Evolutionary conservation across 2,329 filamentous ascomycete genomes (phyloP).

Genomic region (Nannizziopsis barbatae): DNA sequence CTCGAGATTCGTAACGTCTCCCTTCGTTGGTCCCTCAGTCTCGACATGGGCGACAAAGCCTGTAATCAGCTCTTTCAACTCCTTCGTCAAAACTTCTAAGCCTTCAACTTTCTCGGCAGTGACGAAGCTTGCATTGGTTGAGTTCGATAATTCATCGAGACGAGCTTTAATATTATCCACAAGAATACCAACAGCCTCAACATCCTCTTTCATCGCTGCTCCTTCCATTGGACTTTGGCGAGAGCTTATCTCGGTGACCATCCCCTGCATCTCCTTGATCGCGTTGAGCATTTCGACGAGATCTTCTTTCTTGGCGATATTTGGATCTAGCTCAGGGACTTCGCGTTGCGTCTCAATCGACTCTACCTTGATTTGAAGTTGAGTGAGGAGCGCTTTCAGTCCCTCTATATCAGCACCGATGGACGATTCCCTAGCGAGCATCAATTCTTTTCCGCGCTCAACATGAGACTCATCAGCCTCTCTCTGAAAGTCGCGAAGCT

Average conservation of each 20-base stretch:
- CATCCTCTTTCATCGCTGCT: conserved; percentile 65
- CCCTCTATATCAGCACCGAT: conserved; percentile 67
- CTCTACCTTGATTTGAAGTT: conserved; percentile 76
- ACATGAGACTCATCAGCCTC: conserved; percentile 42
- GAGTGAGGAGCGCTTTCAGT: conserved; percentile 69
- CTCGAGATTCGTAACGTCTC: conserved; percentile 65
- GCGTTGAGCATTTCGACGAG: conserved; percentile 38
- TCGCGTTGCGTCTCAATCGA: conserved; percentile 51
- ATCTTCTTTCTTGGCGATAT: conserved; percentile 38
- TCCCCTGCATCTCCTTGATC: conserved; percentile 45
- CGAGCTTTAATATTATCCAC: conserved; percentile 80
- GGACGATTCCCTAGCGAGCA: conserved; percentile 45
- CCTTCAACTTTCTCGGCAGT: conserved; percentile 49
- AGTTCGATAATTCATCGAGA: conserved; percentile 62
- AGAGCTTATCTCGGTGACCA: conserved; percentile 43
- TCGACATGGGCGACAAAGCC: conserved; percentile 57
- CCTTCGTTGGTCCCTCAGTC: conserved; percentile 57
- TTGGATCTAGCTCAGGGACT: conserved; percentile 31
- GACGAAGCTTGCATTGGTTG: conserved; percentile 58
- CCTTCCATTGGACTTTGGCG: conserved; percentile 29
- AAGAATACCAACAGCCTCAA: conserved; percentile 80
- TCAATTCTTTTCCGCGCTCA: conserved; percentile 44
- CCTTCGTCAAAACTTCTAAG: conserved; percentile 57
- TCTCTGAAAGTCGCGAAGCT: conserved; percentile 50
- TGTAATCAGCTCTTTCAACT: conserved; percentile 62